Percentiles rank a stretch among this genome's conserved stretches.
Evolutionary conservation across 129 eudicot genomes (phyloP).

Genomic region (Glebionis coronaria): DNA sequence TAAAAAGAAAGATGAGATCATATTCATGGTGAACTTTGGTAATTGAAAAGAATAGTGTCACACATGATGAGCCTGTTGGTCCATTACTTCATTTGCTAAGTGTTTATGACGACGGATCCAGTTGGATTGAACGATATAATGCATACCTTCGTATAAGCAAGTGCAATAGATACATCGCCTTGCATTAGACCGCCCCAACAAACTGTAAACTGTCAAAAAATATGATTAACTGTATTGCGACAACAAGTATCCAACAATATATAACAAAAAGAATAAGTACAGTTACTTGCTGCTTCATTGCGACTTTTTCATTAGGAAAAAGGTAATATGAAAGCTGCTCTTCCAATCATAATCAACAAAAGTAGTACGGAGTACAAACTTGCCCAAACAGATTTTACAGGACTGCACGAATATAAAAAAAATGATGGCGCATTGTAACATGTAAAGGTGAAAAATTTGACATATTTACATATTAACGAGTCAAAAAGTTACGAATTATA

Average conservation of each 20-base stretch:
- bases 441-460: background rate
- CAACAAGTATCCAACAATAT: background rate
- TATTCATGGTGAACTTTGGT: no score
- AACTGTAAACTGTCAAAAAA: slow-evolving; percentile 46
- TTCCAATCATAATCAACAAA: slow-evolving; percentile 61
- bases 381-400: slow-evolving; percentile 53
- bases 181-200: slow-evolving; percentile 99
- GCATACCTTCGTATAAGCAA: slow-evolving; percentile 85
- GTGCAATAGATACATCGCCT: slow-evolving; percentile 91
- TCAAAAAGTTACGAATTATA: background rate
- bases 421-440: background rate
- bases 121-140: background rate
- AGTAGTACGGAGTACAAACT: slow-evolving; percentile 56
- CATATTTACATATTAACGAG: background rate
- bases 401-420: slow-evolving; percentile 38
- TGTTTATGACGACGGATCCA: no score
- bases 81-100: no score
- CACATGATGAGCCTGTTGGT: no score
- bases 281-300: slow-evolving; percentile 59
- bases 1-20: no score
- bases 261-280: background rate
- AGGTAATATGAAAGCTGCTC: slow-evolving; percentile 73
- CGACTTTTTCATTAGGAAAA: slow-evolving; percentile 51
- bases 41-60: no score
- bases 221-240: background rate